These are phyloP conservation scores for Lichtheimia corymbifera DNA, from an alignment of 371 early-diverging fungal species.

Conservation along the genomic window DNA sequence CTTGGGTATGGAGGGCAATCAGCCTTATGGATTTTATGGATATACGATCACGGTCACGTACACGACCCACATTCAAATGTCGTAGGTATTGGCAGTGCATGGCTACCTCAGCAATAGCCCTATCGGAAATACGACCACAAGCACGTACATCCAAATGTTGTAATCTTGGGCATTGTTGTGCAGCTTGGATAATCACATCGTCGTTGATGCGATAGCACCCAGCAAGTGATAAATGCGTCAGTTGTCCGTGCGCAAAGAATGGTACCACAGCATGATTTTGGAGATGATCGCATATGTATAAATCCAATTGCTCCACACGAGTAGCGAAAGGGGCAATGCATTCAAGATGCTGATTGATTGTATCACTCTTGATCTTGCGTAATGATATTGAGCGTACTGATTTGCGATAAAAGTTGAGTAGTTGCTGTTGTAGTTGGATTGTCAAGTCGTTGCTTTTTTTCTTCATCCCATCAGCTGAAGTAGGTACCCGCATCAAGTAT, in stretches of 20 bases:
- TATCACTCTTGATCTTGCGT: constrained; percentile 37
- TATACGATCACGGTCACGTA: constrained; percentile 51
- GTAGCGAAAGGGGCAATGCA: constrained; percentile 26
- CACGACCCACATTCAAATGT: constrained; percentile 60
- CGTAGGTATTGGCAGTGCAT: constrained; percentile 45
- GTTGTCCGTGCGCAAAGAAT: constrained; percentile 23
- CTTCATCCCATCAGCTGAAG: background rate
- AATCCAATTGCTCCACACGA: constrained; percentile 31
- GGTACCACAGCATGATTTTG: constrained; percentile 24
- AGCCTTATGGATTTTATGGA: constrained; percentile 48
- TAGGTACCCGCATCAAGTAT: background rate
- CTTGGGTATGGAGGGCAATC: constrained; percentile 50
- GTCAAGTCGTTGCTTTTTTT: background rate
- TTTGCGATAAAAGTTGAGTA: constrained; percentile 4
- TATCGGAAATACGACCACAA: constrained; percentile 56
- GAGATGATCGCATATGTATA: constrained; percentile 44
- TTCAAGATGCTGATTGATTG: constrained; percentile 31
- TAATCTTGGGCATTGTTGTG: constrained; percentile 41
- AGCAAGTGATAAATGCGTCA: constrained; percentile 53
- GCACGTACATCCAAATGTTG: constrained; percentile 59
- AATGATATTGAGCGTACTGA: constrained; percentile 33
- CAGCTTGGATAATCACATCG: constrained; percentile 39
- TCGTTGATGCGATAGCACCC: constrained; percentile 60
- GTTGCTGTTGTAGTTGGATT: background rate
- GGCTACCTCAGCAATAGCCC: constrained; percentile 49